Percentiles rank a stretch among this genome's conserved stretches.
Evolutionary conservation across 208 protist genomes (phyloP).

Genomic region (Crithidia acanthocephali): DNA sequence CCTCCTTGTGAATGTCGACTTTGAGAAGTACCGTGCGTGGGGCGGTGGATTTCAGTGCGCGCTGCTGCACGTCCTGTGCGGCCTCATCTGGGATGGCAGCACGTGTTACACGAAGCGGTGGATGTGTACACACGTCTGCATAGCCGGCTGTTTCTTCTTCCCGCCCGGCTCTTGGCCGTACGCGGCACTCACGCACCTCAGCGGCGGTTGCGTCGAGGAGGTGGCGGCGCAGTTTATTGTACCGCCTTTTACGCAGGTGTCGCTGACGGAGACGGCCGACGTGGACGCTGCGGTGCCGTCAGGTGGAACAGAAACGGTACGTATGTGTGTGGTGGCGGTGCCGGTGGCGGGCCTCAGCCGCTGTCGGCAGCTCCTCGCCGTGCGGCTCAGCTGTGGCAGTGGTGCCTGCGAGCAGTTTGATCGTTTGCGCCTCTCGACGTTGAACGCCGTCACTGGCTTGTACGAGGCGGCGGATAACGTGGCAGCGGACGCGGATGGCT

Average conservation of each 20-base stretch:
- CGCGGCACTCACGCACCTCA: slow-evolving; percentile 14
- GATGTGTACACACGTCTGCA: slow-evolving; percentile 20
- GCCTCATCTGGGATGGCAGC: slow-evolving; percentile 16
- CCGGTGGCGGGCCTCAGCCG: background rate
- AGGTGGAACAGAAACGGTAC: too few relatives aligned
- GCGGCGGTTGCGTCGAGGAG: slow-evolving; percentile 11
- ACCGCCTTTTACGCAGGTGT: slow-evolving; percentile 1
- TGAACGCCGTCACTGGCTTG: background rate
- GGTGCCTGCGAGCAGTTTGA: background rate
- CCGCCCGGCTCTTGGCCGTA: slow-evolving; percentile 15
- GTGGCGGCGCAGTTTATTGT: background rate
- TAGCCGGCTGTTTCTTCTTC: slow-evolving; percentile 28
- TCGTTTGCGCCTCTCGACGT: background rate
- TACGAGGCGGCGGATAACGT: background rate
- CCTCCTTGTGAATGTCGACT: slow-evolving; percentile 25
- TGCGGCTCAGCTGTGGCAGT: background rate
- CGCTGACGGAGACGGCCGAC: background rate
- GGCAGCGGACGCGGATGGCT: background rate
- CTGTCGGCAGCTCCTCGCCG: slow-evolving; percentile 9
- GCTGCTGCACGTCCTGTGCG: slow-evolving; percentile 13
- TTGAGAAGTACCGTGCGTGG: slow-evolving; percentile 9
- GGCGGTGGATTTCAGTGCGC: slow-evolving; percentile 4
- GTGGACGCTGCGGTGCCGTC: background rate
- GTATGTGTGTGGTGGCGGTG: background rate
- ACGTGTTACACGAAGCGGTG: slow-evolving; percentile 2